These are phyloP conservation scores for Quercus wislizeni DNA, from an alignment of 306 rosid genomes.

Conservation along the genomic window DNA sequence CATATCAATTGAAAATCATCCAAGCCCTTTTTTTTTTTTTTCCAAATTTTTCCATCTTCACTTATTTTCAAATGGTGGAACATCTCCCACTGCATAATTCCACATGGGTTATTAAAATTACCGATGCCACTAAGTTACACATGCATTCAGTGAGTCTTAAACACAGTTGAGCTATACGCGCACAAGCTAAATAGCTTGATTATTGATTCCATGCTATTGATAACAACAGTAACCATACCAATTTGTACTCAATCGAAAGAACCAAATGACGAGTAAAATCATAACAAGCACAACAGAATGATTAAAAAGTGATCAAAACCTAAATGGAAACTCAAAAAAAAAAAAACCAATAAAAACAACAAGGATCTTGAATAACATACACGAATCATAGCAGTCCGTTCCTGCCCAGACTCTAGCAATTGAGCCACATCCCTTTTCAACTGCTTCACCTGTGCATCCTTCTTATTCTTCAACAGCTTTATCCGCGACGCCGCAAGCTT, in stretches of 20 bases:
- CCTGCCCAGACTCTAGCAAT: constrained; percentile 78
- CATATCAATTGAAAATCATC: not conserved
- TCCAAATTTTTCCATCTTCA: not conserved
- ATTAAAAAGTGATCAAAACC: not conserved
- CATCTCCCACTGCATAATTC: not conserved
- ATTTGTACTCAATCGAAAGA: not conserved
- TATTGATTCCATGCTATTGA: not conserved
- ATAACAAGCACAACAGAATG: not conserved
- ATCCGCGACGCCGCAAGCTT: constrained; percentile 80
- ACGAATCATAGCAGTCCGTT: constrained; percentile 79
- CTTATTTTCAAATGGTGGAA: not conserved
- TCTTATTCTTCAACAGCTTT: constrained; percentile 83
- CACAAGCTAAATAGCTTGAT: not conserved
- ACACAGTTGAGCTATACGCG: no score
- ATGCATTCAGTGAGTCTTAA: no score
- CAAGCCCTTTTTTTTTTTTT: not conserved
- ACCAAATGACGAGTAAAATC: not conserved
- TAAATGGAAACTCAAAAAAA: not conserved
- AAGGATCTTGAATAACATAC: constrained; percentile 30
- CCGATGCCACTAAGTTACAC: not conserved
- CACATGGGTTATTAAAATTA: not conserved
- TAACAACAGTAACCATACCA: not conserved
- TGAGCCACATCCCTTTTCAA: constrained; percentile 76
- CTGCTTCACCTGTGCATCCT: constrained; percentile 69
- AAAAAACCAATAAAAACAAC: not conserved